Base-by-base conservation (phyloP, 2,329 filamentous ascomycete genomes). In the Rachicladosporium sp. region DNA sequence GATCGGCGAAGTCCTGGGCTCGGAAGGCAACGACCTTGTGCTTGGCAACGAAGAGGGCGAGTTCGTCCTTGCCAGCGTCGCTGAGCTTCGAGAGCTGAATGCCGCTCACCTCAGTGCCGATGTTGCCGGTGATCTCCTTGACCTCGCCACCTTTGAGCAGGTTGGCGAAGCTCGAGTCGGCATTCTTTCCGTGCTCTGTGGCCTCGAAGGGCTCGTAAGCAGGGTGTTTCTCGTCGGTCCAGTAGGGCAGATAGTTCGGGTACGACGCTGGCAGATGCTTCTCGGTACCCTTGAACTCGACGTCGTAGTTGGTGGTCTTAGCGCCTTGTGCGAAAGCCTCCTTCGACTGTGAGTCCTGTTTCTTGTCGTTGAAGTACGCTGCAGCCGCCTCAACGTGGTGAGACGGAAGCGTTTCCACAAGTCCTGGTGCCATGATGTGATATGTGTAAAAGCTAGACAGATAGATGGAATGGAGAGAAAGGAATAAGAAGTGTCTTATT, bases 1-100 rank as follows among this genome's bases (percentile, higher is more conserved):
- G 67, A 47, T 82, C 60, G 32, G 68, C 68, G 33, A 71, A 63
- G 48, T 88, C 80, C 55, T 88, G 83, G 52, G 78, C 70, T 15
- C 82, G 76, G 69, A 89, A 88, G 27, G 79, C 73, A 10, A 86
- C 81, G 4, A 88, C 81, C 55, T 86, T 87, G 54, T 81, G 76
- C 62, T 85, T 71, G 8, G 83, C 78, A 8, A 87, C 80, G 46
- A 81, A 77, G 13, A 80, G 73, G 1, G 84, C 82, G 4, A 89
- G 69, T 57, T 89, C 79, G 51, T 88, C 79, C 55, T 85, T 86
- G 39, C 78, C 82, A 10, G 77, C 75, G 33, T 76, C 62, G 38
- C 66, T 75, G 9, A 89, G 69, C 45, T 71, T 69, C 62, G 75
- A 82, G 23, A 89, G 65, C 59, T 89, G 82, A 23, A 88, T 65